Conservation (phyloP, 176 grass and related monocot genomes). For the Triticum dicoccoides region DNA sequence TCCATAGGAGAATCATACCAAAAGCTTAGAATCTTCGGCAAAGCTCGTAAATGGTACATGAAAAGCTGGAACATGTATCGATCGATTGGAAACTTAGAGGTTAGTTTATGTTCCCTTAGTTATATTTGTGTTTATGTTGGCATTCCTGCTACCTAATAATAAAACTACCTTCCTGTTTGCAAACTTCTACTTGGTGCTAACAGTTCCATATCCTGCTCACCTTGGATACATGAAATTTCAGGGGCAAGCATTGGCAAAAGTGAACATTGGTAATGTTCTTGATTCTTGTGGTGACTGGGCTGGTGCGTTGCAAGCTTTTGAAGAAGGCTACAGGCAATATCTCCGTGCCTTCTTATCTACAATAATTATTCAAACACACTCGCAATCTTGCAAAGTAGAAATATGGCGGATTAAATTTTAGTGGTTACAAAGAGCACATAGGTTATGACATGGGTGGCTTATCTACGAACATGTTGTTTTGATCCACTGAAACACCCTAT, state of each 20-base stretch:
- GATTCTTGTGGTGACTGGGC: constrained; percentile 77
- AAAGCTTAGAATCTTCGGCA: constrained; percentile 85
- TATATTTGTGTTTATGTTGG: constrained; percentile 11
- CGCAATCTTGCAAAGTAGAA: not conserved
- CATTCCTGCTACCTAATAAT: constrained; percentile 14
- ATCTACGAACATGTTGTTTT: not conserved
- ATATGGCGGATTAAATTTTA: constrained; percentile 16
- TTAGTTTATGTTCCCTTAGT: constrained; percentile 25
- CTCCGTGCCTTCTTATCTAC: constrained; percentile 5
- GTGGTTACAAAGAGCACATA: not conserved
- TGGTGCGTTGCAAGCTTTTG: constrained; percentile 77
- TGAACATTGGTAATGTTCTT: constrained; percentile 85
- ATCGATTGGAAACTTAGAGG: constrained; percentile 80
- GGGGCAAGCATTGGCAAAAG: constrained; percentile 95
- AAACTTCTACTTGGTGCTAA: constrained; percentile 2
- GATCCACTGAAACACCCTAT: not conserved
- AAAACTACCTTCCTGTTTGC: constrained; percentile 12
- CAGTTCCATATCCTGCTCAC: constrained; percentile 19
- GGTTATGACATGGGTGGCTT: not conserved
- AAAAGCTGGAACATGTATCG: constrained; percentile 76
- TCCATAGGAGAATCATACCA: constrained; percentile 79
- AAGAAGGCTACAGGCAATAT: constrained; percentile 91
- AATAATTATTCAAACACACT: not conserved
- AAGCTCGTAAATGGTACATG: constrained; percentile 90
- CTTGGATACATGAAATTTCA: constrained; percentile 41